Evolutionary conservation across 1,284 basidiomycete species (phyloP).

Genomic region (Ganoderma lingzhi): DNA sequence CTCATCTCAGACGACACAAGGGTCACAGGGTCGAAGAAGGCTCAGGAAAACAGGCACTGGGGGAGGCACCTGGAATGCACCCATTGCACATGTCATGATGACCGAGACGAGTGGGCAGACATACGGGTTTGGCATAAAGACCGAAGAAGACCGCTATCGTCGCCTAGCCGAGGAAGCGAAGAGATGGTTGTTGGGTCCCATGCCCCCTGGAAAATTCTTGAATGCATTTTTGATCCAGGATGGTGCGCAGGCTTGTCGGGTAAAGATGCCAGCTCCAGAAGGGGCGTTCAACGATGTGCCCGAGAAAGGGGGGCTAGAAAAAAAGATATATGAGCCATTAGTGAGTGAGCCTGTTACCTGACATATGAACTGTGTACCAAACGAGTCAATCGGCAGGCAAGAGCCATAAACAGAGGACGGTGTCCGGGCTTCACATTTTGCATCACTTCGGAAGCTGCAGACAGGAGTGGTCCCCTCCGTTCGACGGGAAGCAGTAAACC

Average conservation of each 20-base stretch:
- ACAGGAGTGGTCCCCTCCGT: neutral
- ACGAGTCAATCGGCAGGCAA: neutral
- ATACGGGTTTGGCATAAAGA: slow-evolving; percentile 8
- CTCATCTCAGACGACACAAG: neutral
- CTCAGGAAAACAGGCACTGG: neutral
- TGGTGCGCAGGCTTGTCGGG: neutral
- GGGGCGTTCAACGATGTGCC: neutral
- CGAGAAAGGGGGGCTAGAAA: neutral
- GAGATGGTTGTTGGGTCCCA: neutral
- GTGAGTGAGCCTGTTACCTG: neutral
- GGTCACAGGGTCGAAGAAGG: neutral
- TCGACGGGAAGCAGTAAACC: slow-evolving; percentile 12
- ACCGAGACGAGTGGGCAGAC: slow-evolving; percentile 17
- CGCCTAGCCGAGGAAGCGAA: neutral
- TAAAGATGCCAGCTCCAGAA: neutral
- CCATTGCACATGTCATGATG: neutral
- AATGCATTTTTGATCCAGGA: neutral
- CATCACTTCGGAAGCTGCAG: slow-evolving; percentile 8
- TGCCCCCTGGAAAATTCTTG: neutral
- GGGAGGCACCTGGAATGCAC: slow-evolving; percentile 5
- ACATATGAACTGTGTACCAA: neutral
- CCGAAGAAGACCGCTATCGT: neutral
- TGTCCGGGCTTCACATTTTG: slow-evolving; percentile 24
- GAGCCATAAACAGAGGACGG: neutral
- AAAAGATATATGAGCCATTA: neutral